Conservation (phyloP, 441 rosid genomes). For the Populus trichocarpa region DNA sequence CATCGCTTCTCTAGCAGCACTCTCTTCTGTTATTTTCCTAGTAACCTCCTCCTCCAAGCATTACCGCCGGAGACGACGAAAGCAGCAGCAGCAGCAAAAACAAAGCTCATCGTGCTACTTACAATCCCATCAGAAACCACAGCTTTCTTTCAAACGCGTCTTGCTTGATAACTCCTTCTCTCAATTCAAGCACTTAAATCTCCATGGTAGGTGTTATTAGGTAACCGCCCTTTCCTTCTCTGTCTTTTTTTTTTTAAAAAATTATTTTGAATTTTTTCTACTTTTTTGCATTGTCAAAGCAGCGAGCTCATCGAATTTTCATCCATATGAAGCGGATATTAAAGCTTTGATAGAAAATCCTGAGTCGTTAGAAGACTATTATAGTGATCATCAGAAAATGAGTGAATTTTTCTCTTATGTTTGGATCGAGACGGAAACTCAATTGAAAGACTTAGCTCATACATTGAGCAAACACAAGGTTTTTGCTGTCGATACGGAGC, state of each 20-base stretch:
- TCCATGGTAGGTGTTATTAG: constrained; percentile 1
- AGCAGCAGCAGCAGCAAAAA: constrained; percentile 23
- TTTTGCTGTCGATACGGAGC: constrained; percentile 91
- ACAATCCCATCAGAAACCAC: constrained; percentile 63
- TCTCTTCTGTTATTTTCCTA: background rate
- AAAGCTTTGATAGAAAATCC: constrained; percentile 48
- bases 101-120: constrained; percentile 46
- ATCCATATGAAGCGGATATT: constrained; percentile 72
- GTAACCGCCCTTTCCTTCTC: constrained; percentile 29
- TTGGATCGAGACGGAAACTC: constrained; percentile 69
- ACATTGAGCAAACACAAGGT: constrained; percentile 44
- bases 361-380: constrained; percentile 26
- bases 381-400: constrained; percentile 28
- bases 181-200: constrained; percentile 64
- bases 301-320: constrained; percentile 40
- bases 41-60: background rate
- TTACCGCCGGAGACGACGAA: constrained; percentile 42
- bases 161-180: constrained; percentile 83
- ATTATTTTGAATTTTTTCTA: background rate
- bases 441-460: constrained; percentile 60
- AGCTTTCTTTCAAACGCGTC: constrained; percentile 65
- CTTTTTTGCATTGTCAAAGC: background rate
- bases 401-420: constrained; percentile 34
- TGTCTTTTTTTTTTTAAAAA: background rate
- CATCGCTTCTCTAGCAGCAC: background rate